phyloP scores from a whole-genome alignment of 2,329 filamentous ascomycete species.

The Polychaeton citri region DNA sequence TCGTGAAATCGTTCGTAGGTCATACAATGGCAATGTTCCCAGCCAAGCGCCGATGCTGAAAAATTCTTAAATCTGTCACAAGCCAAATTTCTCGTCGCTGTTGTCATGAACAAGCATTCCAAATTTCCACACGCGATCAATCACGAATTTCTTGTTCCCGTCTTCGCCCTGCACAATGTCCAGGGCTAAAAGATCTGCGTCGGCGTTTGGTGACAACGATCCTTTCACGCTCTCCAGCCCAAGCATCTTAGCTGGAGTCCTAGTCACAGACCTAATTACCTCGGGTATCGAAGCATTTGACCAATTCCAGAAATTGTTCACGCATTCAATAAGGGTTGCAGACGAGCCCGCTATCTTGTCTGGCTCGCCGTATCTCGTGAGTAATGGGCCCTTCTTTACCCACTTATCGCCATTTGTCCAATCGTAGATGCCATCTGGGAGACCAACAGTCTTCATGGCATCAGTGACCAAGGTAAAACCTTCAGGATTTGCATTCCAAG shows the following conservation, averaged over 20 bases:
- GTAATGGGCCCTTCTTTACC: slow-evolving; percentile 55
- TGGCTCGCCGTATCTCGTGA: slow-evolving; percentile 61
- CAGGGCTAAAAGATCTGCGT: slow-evolving; percentile 51
- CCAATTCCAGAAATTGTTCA: slow-evolving; percentile 70
- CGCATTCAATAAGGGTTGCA: slow-evolving; percentile 58
- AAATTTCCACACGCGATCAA: slow-evolving; percentile 77
- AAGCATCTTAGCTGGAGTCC: slow-evolving; percentile 65
- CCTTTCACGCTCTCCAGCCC: slow-evolving; percentile 57
- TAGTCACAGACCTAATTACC: slow-evolving; percentile 59
- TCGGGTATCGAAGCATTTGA: slow-evolving; percentile 54
- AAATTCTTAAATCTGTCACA: too few species aligned
- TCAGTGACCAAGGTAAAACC: slow-evolving; percentile 86
- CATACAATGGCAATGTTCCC: too few species aligned
- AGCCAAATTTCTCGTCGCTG: neutral
- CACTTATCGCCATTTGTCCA: slow-evolving; percentile 65
- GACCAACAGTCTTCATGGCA: slow-evolving; percentile 75
- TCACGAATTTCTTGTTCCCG: slow-evolving; percentile 39
- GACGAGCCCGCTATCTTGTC: slow-evolving; percentile 54
- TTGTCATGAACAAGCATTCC: slow-evolving; percentile 39
- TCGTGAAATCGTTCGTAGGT: too few species aligned
- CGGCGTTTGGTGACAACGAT: slow-evolving; percentile 29
- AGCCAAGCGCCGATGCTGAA: too few species aligned
- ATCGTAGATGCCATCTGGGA: slow-evolving; percentile 71
- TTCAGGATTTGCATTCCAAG: slow-evolving; percentile 70
- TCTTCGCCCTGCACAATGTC: slow-evolving; percentile 33